Percentiles rank a stretch among this genome's conserved stretches.
Conservation (phyloP, 2,329 filamentous ascomycete genomes). For the Didymella sp. region DNA sequence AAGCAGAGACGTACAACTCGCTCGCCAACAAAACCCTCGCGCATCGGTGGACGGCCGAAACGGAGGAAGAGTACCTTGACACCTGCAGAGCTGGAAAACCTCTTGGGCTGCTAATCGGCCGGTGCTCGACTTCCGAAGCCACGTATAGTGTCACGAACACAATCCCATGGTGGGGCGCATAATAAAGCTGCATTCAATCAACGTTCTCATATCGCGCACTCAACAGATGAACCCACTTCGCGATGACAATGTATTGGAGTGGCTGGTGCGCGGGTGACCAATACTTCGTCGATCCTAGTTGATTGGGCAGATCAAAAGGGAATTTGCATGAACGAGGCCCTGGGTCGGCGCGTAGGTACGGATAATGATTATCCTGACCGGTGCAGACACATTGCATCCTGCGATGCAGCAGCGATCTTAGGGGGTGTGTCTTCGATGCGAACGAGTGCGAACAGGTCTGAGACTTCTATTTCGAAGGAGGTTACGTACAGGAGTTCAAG, state of each 20-base stretch:
- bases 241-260: constrained; percentile 11
- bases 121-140: constrained; percentile 1
- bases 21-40: constrained; percentile 51
- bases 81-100: constrained; percentile 72
- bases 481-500: constrained; percentile 11
- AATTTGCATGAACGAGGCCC: constrained; percentile 31
- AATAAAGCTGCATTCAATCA: constrained; percentile 14
- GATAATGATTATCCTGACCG: constrained; percentile 20
- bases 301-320: constrained; percentile 24
- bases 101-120: constrained; percentile 40
- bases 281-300: constrained; percentile 14
- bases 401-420: constrained; percentile 1
- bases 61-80: constrained; percentile 77
- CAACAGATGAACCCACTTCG: constrained; percentile 9
- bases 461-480: constrained; percentile 6
- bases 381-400: constrained; percentile 2
- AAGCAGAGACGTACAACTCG: constrained; percentile 34
- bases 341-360: constrained; percentile 37
- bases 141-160: constrained; percentile 13
- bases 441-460: constrained; percentile 10
- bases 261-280: constrained; percentile 25
- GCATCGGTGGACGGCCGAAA: constrained; percentile 64
- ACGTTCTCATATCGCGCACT: constrained; percentile 7
- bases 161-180: constrained; percentile 12
- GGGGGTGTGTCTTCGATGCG: constrained; percentile 4